phyloP scores from a whole-genome alignment of 352 stramenopile species.

The Pythium volutum region DNA sequence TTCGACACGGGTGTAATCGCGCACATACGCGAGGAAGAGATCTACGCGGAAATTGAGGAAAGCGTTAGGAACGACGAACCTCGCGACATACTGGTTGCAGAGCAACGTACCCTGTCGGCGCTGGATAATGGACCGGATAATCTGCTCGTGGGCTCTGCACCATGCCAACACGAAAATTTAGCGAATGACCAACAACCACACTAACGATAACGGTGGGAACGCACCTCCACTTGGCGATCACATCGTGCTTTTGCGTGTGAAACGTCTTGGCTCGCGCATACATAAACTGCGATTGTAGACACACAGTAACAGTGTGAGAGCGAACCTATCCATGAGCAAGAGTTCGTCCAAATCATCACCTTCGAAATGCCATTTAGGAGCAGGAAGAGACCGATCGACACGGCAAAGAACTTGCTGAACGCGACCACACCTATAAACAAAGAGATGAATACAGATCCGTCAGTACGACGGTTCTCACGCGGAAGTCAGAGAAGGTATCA shows the following conservation, averaged over 20 bases:
- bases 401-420: conserved; percentile 36
- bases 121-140: conserved; percentile 32
- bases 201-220: not conserved
- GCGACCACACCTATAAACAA: conserved; percentile 26
- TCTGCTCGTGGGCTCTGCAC: conserved; percentile 37
- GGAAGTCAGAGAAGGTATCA: no score
- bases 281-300: conserved; percentile 29
- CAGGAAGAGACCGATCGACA: conserved; percentile 40
- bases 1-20: conserved; percentile 39
- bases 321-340: not conserved
- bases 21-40: conserved; percentile 46
- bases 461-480: not conserved
- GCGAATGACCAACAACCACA: conserved; percentile 1
- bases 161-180: not conserved
- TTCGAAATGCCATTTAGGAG: conserved; percentile 39
- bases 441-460: not conserved
- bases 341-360: conserved; percentile 13
- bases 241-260: conserved; percentile 30
- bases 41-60: conserved; percentile 20
- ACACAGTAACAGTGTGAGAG: not conserved
- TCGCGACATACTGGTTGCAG: not conserved
- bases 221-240: conserved; percentile 41
- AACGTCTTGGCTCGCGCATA: conserved; percentile 38
- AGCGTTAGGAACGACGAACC: not conserved
- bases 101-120: conserved; percentile 33